Percentiles rank a stretch among this genome's conserved stretches.
Evolutionary conservation across 495 filamentous ascomycete species (phyloP).

Genomic region (Lichina pygmaea): DNA sequence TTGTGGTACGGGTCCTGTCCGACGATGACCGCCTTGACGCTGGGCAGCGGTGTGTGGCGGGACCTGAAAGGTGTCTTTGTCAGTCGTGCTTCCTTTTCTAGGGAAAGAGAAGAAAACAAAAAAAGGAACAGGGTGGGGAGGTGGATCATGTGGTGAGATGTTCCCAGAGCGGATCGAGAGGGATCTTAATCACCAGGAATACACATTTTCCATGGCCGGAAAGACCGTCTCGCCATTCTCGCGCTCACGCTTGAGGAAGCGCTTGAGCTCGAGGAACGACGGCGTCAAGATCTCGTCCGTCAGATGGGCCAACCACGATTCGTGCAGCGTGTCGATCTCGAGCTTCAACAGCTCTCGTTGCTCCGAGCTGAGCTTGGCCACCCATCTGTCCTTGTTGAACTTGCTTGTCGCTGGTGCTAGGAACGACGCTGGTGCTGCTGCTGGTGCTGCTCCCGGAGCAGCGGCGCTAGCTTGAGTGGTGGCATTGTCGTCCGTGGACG

Average conservation of each 20-base stretch:
- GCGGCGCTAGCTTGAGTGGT: conserved; percentile 6
- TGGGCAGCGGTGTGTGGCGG: conserved; percentile 64
- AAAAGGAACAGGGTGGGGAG: not conserved
- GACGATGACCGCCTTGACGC: conserved; percentile 67
- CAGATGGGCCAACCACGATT: conserved; percentile 67
- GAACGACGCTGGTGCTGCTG: conserved; percentile 8
- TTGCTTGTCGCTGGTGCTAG: conserved; percentile 12
- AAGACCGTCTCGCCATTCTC: conserved; percentile 50
- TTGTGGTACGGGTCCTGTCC: conserved; percentile 98
- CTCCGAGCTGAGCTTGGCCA: conserved; percentile 47
- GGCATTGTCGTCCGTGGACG: conserved; percentile 7
- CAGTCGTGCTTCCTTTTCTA: conserved; percentile 1
- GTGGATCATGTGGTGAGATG: not conserved
- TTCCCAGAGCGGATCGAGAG: not conserved
- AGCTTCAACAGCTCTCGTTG: conserved; percentile 58
- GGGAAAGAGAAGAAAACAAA: conserved; percentile 1
- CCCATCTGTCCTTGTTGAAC: conserved; percentile 79
- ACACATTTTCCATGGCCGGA: conserved; percentile 70
- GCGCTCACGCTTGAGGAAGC: conserved; percentile 58
- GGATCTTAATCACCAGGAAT: conserved; percentile 45
- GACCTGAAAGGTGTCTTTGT: conserved; percentile 26
- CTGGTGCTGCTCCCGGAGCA: not conserved
- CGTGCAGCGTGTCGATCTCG: conserved; percentile 76
- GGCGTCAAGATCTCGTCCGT: conserved; percentile 54
- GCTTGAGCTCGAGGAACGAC: conserved; percentile 67